Base-by-base conservation (phyloP, 352 stramenopile species). In the Aphanomyces euteiches region DNA sequence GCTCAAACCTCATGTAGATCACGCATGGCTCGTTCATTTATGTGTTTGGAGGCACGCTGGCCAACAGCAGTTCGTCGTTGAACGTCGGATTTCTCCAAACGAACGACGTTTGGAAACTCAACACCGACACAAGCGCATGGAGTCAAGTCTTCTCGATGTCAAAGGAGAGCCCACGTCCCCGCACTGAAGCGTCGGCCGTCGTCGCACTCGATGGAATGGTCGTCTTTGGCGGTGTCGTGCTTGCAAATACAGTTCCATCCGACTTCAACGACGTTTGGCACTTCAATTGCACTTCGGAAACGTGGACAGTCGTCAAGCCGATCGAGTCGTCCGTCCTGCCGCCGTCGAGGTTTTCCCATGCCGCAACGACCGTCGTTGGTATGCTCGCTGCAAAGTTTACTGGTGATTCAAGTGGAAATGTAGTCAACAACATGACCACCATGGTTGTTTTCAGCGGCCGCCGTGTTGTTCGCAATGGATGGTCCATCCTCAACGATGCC, bases 41-140 rank as follows among this genome's bases (percentile, higher is more conserved):
- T 50, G 21, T 70, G 5, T 70, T 70, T 61, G 64, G 64, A 19
- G 64, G 64, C 15, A 70, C 64, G 64, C 12, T 28, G 5, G 47
- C 56, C 54, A 41, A 59, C 21, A 12, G 17, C n/a, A 39, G 19
- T 6, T 8, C 34, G 19, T 19, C 15, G 15, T 3, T 19, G 10
- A 61, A 45, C 15, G 63, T 59, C 47, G 34, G 17, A 21, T 63
- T 39, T 34, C 7, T 21, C 34, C 64, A 60, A 15, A 28, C 48
- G 48, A 70, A 70, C 39, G 64, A 70, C 64, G 8, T 70, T 7
- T 70, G 64, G 64, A 63, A 48, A n/a, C 53, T 70, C 21, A 37
- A 61, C 34, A 41, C 54, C 10, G 43, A 12, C 0, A 17, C 19
- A 40, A 37, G 17, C 54, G n/a, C 7, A 15, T 61, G 54, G 28